A percentile compares a stretch with the other conserved stretches of the same genome.
phyloP scores from a whole-genome alignment of 306 rosid genomes.

The Prunus mira region DNA sequence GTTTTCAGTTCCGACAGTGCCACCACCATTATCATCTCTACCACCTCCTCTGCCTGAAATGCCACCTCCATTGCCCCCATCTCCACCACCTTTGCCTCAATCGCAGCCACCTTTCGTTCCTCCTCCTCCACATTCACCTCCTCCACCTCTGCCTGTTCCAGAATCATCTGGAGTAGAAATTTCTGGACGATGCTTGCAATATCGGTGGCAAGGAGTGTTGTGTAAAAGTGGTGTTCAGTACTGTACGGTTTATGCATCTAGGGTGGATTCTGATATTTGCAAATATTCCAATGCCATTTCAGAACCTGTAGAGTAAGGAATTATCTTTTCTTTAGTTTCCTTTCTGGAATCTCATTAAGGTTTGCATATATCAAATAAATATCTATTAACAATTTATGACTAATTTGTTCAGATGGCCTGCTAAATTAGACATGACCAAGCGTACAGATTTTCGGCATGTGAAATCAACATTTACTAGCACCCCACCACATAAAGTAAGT shows the following conservation, averaged over 20 bases:
- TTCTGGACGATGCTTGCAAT: constrained; percentile 42
- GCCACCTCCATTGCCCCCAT: constrained; percentile 73
- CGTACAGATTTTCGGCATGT: constrained; percentile 88
- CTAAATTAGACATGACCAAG: constrained; percentile 91
- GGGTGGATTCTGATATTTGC: constrained; percentile 71
- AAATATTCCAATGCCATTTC: constrained; percentile 63
- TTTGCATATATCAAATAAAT: constrained; percentile 6
- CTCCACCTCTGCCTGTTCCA: constrained; percentile 42
- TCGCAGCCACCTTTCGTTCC: constrained; percentile 73
- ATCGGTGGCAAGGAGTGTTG: constrained; percentile 79
- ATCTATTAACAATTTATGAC: constrained; percentile 14
- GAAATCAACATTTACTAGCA: constrained; percentile 69
- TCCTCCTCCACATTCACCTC: constrained; percentile 83
- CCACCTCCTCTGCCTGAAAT: constrained; percentile 72
- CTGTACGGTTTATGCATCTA: constrained; percentile 71
- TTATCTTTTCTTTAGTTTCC: constrained; percentile 11
- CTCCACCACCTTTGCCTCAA: constrained; percentile 85
- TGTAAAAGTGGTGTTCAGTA: constrained; percentile 95
- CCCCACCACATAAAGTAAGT: constrained; percentile 80
- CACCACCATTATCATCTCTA: constrained; percentile 58
- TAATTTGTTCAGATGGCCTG: constrained; percentile 79
- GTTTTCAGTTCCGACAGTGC: constrained; percentile 47
- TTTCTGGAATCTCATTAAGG: constrained; percentile 3
- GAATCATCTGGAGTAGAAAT: constrained; percentile 46
- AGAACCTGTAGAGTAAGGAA: constrained; percentile 81